Conservation (phyloP, 805 yeast genomes). For the Ogataea polymorpha region DNA sequence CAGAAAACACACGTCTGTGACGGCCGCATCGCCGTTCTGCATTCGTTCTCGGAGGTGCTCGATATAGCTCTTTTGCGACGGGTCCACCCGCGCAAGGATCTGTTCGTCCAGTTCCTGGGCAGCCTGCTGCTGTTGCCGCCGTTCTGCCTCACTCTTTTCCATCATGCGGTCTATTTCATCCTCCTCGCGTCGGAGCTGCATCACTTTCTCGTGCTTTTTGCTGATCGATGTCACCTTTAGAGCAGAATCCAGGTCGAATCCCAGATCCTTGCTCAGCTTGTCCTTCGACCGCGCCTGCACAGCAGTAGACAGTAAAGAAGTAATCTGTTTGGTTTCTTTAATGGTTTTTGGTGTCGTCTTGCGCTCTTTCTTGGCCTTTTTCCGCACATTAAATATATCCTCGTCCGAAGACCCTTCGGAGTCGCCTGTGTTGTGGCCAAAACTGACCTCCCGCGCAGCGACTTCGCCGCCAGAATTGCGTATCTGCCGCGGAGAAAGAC, state of each 20-base stretch:
- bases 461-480: neutral
- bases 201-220: slow-evolving; percentile 11
- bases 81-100: slow-evolving; percentile 8
- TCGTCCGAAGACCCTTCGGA: slow-evolving; percentile 9
- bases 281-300: slow-evolving; percentile 9
- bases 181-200: slow-evolving; percentile 13
- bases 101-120: slow-evolving; percentile 6
- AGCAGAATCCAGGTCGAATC: slow-evolving; percentile 19
- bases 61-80: slow-evolving; percentile 11
- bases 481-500: slow-evolving; percentile 5
- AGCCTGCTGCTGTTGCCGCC: slow-evolving; percentile 3
- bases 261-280: slow-evolving; percentile 16
- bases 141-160: slow-evolving; percentile 10
- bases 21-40: slow-evolving; percentile 8
- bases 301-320: slow-evolving; percentile 6
- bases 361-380: slow-evolving; percentile 1
- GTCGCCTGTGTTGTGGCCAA: neutral
- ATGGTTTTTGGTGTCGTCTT: slow-evolving; percentile 1
- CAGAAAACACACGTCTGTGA: slow-evolving; percentile 17
- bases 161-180: slow-evolving; percentile 19
- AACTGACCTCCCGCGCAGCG: slow-evolving; percentile 2
- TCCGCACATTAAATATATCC: slow-evolving; percentile 9
- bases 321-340: slow-evolving; percentile 3
- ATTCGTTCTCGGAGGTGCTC: slow-evolving; percentile 11
- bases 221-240: slow-evolving; percentile 10